Base-by-base conservation (phyloP, 257 asterid species). In the Forsythia viridissima region DNA sequence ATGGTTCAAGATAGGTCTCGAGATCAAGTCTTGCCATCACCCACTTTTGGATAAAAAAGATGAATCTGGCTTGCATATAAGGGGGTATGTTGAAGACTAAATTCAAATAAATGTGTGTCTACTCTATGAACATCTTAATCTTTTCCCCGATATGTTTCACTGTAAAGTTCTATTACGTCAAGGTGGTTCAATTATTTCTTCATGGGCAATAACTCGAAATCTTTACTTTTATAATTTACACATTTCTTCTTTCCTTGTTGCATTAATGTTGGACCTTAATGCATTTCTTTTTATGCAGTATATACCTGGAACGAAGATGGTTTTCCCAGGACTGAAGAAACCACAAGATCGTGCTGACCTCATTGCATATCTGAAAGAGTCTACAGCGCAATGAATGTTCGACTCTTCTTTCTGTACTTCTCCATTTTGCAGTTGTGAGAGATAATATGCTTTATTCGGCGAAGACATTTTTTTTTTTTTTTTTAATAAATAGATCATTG, bases 221-320 rank as follows among this genome's bases (percentile, higher is more conserved):
- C 78, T 40, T n/a, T n/a, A 41, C 41, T 46, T 6, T 30, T 13
- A 18, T 39, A 12, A 18, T 70, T 40, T 6, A n/a, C 34, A 9
- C 4, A 12, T 20, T 10, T 73, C 72, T 6, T 37, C 65, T 61
- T 59, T 52, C 18, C 36, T 24, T 70, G 51, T 37, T 46, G 42
- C 43, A 51, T 4, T 80, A 7, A 51, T 30, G 18, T 20, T 39
- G 20, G 38, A 36, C 30, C 13, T 43, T 21, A 1, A 13, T 57
- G 10, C 38, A 39, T 73, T 43, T 65, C 67, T 52, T 73, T 79
- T 13, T 57, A 67, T 79, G 85, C 97, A 93, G 97, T 93, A 93
- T 44, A 93, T 91, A 39, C 96, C 98, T 36, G 97, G 97, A 82
- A 91, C 97, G 0, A 93, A 93, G 90, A 93, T 93, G 98, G 98